These are phyloP conservation scores for Macroventuria anomochaeta DNA, from an alignment of 2,329 filamentous ascomycete species.

Conservation along the genomic window DNA sequence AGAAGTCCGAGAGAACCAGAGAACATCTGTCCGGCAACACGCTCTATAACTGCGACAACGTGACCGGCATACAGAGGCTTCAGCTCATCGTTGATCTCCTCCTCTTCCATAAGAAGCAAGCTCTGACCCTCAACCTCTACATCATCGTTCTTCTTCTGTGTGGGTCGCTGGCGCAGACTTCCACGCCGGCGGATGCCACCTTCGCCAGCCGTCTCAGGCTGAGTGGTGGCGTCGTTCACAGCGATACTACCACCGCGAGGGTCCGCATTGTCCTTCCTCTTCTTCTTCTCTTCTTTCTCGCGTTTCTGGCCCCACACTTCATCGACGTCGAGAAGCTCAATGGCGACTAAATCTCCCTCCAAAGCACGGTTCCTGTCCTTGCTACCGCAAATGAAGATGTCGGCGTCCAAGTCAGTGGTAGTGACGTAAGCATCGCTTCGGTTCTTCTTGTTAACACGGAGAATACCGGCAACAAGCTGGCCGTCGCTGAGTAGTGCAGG, in stretches of 20 bases:
- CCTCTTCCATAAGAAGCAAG: conserved; percentile 93
- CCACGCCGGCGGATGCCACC: conserved; percentile 90
- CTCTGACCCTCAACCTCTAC: conserved; percentile 99
- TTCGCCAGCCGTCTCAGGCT: conserved; percentile 69
- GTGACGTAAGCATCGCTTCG: conserved; percentile 98
- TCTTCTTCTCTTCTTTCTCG: conserved; percentile 99
- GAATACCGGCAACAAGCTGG: conserved; percentile 92
- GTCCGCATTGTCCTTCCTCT: conserved; percentile 97
- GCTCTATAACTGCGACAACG: conserved; percentile 95
- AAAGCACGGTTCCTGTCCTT: conserved; percentile 97
- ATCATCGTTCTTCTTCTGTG: conserved; percentile 99
- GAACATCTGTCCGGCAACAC: conserved; percentile 98
- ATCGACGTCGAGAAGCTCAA: conserved; percentile 96
- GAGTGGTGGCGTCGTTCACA: conserved; percentile 65
- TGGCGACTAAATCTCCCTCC: conserved; percentile 92
- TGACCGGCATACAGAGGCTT: conserved; percentile 98
- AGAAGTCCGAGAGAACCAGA: conserved; percentile 93
- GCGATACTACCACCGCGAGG: conserved; percentile 80
- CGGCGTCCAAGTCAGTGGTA: conserved; percentile 90
- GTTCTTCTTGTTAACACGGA: conserved; percentile 99
- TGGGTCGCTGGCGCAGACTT: conserved; percentile 93
- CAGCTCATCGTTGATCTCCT: conserved; percentile 97
- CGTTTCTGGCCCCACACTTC: conserved; percentile 99
- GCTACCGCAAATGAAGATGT: conserved; percentile 99
- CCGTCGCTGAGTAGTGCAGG: conserved; percentile 90